Evolutionary conservation across 1,284 basidiomycete genomes (phyloP).

Genomic region (Sanguinoderma infundibulare): DNA sequence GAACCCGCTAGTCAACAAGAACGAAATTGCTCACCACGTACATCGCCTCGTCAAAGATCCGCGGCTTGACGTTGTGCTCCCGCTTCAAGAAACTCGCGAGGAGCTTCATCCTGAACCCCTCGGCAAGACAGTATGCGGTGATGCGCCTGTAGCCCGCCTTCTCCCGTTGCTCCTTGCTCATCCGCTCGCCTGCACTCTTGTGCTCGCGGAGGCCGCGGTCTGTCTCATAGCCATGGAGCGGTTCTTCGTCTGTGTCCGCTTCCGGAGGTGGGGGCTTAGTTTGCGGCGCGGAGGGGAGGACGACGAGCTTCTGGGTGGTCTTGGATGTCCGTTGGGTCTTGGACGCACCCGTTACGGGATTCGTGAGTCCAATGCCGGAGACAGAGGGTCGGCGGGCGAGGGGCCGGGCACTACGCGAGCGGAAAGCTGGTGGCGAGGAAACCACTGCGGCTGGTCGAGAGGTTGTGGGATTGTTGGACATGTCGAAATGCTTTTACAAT

Average conservation of each 20-base stretch:
- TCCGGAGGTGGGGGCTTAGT: conserved; percentile 74
- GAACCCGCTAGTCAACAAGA: not conserved
- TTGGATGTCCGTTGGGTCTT: conserved; percentile 82
- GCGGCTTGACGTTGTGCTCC: conserved; percentile 90
- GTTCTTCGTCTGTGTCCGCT: conserved; percentile 54
- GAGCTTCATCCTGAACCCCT: conserved; percentile 81
- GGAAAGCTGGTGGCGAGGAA: conserved; percentile 21
- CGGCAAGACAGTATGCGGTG: conserved; percentile 88
- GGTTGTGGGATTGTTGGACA: conserved; percentile 27
- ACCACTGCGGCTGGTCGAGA: conserved; percentile 15
- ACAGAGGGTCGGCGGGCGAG: conserved; percentile 32
- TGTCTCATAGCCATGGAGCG: conserved; percentile 65
- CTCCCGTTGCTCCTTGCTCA: conserved; percentile 78
- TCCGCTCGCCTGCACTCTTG: conserved; percentile 82
- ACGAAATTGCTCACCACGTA: conserved; percentile 72
- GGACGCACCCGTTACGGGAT: conserved; percentile 31
- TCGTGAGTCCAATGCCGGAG: conserved; percentile 32
- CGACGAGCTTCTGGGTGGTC: conserved; percentile 90
- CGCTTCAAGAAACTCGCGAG: conserved; percentile 86
- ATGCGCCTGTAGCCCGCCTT: conserved; percentile 77
- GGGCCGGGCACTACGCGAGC: conserved; percentile 22
- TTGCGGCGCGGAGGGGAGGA: conserved; percentile 90
- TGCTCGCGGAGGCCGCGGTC: conserved; percentile 69
- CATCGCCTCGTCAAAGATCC: conserved; percentile 92
- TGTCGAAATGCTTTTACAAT: not conserved